These are phyloP conservation scores for Monilinia fructicola DNA, from an alignment of 2,329 filamentous ascomycete genomes.

Conservation along the genomic window DNA sequence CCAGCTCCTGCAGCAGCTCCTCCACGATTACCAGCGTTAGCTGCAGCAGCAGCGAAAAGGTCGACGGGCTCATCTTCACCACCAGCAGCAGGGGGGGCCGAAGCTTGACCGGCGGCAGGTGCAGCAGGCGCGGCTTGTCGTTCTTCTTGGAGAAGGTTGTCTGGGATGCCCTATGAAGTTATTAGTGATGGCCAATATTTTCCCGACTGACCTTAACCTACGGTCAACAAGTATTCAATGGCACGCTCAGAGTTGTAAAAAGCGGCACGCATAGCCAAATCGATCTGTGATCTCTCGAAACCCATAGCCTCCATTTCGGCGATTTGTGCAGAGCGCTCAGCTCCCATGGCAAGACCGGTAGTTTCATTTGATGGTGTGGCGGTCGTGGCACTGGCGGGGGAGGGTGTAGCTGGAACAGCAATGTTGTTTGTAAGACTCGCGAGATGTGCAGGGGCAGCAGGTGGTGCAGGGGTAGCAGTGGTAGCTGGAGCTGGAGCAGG, in stretches of 20 bases:
- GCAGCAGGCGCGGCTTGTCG: conserved; percentile 48
- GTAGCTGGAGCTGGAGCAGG: conserved; percentile 59
- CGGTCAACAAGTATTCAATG: conserved; percentile 90
- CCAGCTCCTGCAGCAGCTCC: conserved; percentile 49
- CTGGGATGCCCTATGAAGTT: conserved; percentile 75
- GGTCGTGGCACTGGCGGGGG: conserved; percentile 46
- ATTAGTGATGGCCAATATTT: conserved; percentile 25
- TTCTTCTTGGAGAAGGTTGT: conserved; percentile 73
- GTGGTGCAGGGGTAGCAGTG: conserved; percentile 56
- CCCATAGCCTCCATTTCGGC: conserved; percentile 97
- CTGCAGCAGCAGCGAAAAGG: conserved; percentile 85
- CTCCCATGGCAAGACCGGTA: conserved; percentile 82
- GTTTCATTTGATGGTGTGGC: conserved; percentile 62
- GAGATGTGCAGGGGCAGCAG: conserved; percentile 62
- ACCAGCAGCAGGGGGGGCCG: conserved; percentile 45
- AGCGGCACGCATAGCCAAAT: conserved; percentile 91
- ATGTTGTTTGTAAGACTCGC: conserved; percentile 50
- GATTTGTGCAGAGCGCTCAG: conserved; percentile 77
- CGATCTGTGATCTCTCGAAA: conserved; percentile 83
- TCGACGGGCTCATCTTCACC: conserved; percentile 72
- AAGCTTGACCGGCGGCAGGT: conserved; percentile 47
- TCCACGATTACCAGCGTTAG: conserved; percentile 45
- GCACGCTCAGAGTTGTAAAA: conserved; percentile 97
- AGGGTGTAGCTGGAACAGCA: conserved; percentile 50
- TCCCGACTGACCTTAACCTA: conserved; percentile 47